phyloP scores from a whole-genome alignment of 2,329 filamentous ascomycete species.

The Aureobasidium zeae region DNA sequence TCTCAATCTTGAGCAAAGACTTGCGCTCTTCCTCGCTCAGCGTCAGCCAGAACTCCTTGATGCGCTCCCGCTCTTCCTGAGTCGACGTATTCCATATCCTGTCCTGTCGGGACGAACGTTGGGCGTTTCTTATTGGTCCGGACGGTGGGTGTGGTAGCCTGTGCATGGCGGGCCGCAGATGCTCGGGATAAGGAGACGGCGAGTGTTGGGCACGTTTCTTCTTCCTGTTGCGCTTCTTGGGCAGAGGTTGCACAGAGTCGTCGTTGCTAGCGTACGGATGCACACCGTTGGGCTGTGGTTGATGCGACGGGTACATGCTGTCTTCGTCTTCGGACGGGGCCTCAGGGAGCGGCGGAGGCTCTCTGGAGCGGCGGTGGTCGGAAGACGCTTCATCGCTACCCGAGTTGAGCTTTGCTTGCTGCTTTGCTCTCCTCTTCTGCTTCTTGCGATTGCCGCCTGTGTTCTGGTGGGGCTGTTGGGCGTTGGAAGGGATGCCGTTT shows the following conservation, averaged over 20 bases:
- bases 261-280: constrained; percentile 3
- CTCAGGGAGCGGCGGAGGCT: constrained; percentile 24
- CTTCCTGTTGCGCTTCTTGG: constrained; percentile 19
- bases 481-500: constrained; percentile 18
- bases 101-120: constrained; percentile 46
- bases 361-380: constrained; percentile 28
- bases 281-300: constrained; percentile 35
- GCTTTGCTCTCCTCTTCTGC: constrained; percentile 82
- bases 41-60: constrained; percentile 96
- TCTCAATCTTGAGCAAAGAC: constrained; percentile 93
- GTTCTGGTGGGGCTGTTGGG: constrained; percentile 22
- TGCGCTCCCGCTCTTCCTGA: constrained; percentile 87
- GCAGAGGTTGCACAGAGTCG: neutral
- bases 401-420: constrained; percentile 50
- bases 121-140: constrained; percentile 33
- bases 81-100: constrained; percentile 98
- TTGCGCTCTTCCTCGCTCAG: constrained; percentile 90
- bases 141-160: constrained; percentile 34
- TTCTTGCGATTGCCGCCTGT: constrained; percentile 79
- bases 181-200: neutral
- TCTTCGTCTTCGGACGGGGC: constrained; percentile 38
- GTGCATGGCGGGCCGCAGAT: constrained; percentile 6
- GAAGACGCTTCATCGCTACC: constrained; percentile 15
- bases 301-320: constrained; percentile 21
- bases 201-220: constrained; percentile 9